These are phyloP conservation scores for Vicia faba DNA, from an alignment of 306 rosid genomes.

Conservation along the genomic window DNA sequence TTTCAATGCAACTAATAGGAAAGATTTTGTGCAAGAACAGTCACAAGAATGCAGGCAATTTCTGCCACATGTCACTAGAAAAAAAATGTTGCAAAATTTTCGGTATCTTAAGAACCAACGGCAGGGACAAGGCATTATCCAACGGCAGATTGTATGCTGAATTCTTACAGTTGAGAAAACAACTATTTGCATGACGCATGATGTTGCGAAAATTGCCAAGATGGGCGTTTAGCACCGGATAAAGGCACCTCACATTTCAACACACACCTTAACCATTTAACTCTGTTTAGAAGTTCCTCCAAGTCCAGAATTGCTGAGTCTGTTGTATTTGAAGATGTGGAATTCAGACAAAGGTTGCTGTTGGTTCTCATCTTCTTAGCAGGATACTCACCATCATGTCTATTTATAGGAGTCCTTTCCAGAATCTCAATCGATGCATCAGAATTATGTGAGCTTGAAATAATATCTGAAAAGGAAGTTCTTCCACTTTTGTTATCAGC, in stretches of 20 bases:
- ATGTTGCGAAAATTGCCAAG: conserved; percentile 61
- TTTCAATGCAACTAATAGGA: background rate
- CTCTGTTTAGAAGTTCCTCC: conserved; percentile 71
- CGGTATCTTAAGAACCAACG: background rate
- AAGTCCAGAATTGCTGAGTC: conserved; percentile 72
- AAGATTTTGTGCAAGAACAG: background rate
- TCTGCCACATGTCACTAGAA: background rate
- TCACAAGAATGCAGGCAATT: background rate
- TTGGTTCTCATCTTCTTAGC: conserved; percentile 48
- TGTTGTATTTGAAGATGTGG: conserved; percentile 48
- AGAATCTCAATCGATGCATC: conserved; percentile 35
- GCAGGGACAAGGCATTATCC: background rate
- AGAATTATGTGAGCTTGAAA: conserved; percentile 18
- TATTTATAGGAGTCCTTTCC: conserved; percentile 31
- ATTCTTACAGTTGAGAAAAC: conserved; percentile 17
- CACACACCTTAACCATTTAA: conserved; percentile 68
- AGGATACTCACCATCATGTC: conserved; percentile 36
- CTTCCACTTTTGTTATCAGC: conserved; percentile 32
- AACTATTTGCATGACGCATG: conserved; percentile 41
- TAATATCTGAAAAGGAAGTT: background rate
- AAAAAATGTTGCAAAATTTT: no score
- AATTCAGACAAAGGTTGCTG: conserved; percentile 44
- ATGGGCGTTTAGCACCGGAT: conserved; percentile 38
- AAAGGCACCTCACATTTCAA: conserved; percentile 51
- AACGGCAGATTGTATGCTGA: conserved; percentile 11